Evolutionary conservation across 345 rosid species (phyloP).

Genomic region (Lenwebbia sp.): DNA sequence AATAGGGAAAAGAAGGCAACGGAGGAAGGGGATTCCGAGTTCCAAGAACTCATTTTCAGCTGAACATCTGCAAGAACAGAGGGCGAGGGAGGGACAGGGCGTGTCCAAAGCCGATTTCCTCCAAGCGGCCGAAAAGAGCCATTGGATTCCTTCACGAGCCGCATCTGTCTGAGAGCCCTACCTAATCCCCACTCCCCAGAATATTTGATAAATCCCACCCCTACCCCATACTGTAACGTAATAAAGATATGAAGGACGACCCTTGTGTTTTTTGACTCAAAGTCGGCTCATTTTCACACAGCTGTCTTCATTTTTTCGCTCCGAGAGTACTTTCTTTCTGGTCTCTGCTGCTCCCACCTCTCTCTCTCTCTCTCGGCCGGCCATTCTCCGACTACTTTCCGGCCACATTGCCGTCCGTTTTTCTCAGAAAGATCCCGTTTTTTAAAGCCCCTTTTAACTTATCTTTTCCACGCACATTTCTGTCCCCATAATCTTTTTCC

Average conservation of each 20-base stretch:
- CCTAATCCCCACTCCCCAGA: neutral
- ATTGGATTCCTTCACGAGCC: neutral
- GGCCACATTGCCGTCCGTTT: neutral
- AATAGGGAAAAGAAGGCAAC: neutral
- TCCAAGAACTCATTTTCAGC: neutral
- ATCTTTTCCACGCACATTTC: neutral
- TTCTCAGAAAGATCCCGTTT: neutral
- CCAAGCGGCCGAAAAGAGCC: neutral
- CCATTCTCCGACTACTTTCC: neutral
- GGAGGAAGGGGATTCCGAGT: neutral
- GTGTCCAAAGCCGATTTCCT: neutral
- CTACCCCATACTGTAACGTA: neutral
- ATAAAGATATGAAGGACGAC: neutral
- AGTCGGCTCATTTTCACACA: neutral
- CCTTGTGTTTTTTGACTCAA: neutral
- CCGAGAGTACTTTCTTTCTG: neutral
- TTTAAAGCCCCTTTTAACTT: neutral
- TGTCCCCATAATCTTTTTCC: neutral
- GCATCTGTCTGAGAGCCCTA: neutral
- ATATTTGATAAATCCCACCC: neutral
- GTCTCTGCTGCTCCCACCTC: neutral
- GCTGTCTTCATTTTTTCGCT: neutral
- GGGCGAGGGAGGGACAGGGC: neutral
- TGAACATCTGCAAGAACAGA: neutral
- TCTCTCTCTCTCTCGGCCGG: neutral